These are phyloP conservation scores for Hansfordia pulvinata DNA, from an alignment of 2,329 filamentous ascomycete species.

Conservation along the genomic window DNA sequence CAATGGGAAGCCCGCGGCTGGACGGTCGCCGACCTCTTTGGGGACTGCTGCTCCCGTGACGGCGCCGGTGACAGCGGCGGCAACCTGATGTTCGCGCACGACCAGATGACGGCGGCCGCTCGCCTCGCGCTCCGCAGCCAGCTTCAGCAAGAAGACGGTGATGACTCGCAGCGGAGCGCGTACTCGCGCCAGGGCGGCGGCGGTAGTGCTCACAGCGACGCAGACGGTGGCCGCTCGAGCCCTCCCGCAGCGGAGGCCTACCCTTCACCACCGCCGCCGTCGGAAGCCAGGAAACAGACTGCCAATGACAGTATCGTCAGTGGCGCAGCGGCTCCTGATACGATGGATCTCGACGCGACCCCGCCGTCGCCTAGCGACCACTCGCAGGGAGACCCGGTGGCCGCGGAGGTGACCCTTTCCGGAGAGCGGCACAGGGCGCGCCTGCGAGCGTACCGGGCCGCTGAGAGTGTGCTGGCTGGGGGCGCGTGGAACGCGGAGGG, in stretches of 20 bases:
- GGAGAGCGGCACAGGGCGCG: conserved; percentile 12
- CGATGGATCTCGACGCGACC: no score
- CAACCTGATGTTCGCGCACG: conserved; percentile 43
- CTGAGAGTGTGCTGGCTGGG: conserved; percentile 11
- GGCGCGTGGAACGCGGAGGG: conserved; percentile 5
- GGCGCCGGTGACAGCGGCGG: no score
- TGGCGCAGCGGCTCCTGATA: no score
- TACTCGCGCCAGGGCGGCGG: conserved; percentile 3
- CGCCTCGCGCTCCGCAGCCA: no score
- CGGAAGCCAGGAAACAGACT: neutral
- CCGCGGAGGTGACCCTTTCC: neutral
- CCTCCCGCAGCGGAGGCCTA: neutral
- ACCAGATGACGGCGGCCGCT: conserved; percentile 38
- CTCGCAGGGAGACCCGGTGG: neutral
- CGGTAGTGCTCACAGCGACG: neutral
- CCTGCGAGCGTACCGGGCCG: conserved; percentile 15
- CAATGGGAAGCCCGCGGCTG: conserved; percentile 48
- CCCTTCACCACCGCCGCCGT: neutral
- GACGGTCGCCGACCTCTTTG: conserved; percentile 60
- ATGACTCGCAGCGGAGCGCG: neutral
- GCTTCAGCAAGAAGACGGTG: neutral
- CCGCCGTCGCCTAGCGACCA: no score
- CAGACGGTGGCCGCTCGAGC: neutral
- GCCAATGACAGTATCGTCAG: no score
- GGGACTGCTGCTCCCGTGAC: conserved; percentile 52